Evolutionary conservation across 441 rosid species (phyloP).

Genomic region (Populus tomentosa): DNA sequence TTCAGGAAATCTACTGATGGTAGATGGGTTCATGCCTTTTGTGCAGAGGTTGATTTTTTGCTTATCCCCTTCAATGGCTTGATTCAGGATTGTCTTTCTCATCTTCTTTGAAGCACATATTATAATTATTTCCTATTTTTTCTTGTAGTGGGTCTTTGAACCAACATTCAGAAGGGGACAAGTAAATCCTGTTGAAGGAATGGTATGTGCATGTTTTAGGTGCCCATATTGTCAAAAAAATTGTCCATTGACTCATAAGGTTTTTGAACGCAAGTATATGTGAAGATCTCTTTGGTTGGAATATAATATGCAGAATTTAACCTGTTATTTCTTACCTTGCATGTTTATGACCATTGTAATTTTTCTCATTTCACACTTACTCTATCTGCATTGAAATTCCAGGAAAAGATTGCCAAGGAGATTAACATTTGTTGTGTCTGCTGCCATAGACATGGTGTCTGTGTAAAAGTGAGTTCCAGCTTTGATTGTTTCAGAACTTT

Average conservation of each 20-base stretch:
- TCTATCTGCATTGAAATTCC: constrained; percentile 15
- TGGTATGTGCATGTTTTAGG: constrained; percentile 58
- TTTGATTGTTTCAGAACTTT: neutral
- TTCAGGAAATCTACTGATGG: constrained; percentile 80
- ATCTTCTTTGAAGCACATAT: neutral
- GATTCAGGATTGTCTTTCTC: neutral
- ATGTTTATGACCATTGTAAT: neutral
- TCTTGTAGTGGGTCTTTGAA: constrained; percentile 91
- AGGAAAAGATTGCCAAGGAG: constrained; percentile 62
- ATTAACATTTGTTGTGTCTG: constrained; percentile 63
- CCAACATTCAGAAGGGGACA: constrained; percentile 92
- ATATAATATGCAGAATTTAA: neutral
- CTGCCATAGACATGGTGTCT: constrained; percentile 61
- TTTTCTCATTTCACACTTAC: constrained; percentile 5
- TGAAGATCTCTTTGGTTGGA: neutral
- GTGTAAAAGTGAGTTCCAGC: constrained; percentile 59
- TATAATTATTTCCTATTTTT: constrained; percentile 1
- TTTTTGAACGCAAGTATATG: neutral
- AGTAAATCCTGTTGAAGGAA: constrained; percentile 79
- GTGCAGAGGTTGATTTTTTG: constrained; percentile 72
- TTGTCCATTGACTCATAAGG: neutral
- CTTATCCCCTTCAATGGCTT: neutral
- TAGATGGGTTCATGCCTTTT: constrained; percentile 95
- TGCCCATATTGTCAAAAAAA: neutral
- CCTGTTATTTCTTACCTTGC: neutral